Evolutionary conservation across 345 rosid genomes (phyloP), one percentile per base, ranked within the genome.

Genomic region (Trapa bicornis): DNA sequence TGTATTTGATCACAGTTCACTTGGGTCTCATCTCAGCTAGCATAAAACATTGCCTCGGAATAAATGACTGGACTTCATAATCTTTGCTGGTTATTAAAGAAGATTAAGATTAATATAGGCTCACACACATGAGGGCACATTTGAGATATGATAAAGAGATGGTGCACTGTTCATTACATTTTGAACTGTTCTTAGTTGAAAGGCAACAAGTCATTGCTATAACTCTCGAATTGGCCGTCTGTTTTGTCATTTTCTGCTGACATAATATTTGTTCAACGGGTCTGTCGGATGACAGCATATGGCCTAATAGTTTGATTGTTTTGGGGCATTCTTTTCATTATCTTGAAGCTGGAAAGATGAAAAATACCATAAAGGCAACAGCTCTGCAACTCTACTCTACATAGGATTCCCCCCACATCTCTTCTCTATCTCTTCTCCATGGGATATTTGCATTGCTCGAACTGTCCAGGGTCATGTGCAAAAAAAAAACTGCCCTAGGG

Each of bases 201-300:
- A 32, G 62, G 62, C 37, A 33, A 57, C 37, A 22, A 57, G 33
- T 57, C 7, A 57, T 57, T 57, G 62, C 13, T 9, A 10, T 38
- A 8, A 32, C 37, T 35, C 33, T 58, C 38, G 32, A 29, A 32
- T n/a, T 29, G 3, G 9, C 37, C 12, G 14, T 32, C 37, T 58
- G 37, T 32, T 33, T 58, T 29, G 62, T 58, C 62, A 58, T 33
- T 58, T 58, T 58, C 62, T 32, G 62, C 62, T 58, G 62, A 58
- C 32, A 32, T 58, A 14, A 32, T 33, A 32, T 58, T 58, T 11
- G 33, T 58, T 58, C 62, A 58, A 58, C 62, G 37, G 62, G 62
- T 58, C 4, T 35, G 60, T 54, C 35, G n/a, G 32, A 54, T 54
- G 60, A 54, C 60, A 54, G 4, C 6, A 39, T 39, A 39, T 6